Evolutionary conservation across 1,139 yeast species (phyloP), one percentile per base, ranked within the genome.

Genomic region (Hemisphaericaspora lyxosophila): DNA sequence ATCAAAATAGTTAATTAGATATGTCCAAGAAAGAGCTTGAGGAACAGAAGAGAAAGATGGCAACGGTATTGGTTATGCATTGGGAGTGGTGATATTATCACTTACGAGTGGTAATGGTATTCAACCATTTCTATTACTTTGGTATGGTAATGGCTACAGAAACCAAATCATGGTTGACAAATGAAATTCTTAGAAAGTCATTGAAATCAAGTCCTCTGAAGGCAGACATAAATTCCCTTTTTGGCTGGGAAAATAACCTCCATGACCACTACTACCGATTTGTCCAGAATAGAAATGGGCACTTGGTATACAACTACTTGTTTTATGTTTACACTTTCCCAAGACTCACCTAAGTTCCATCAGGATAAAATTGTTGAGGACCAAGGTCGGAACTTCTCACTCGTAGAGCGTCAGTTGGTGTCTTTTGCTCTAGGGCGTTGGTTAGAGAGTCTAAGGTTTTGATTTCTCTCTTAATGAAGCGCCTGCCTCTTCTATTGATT

Each of bases 281-380:
- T 87, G 39, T 78, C 90, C 19, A 76, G 95, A 52, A 74, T 88
- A 26, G 95, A 87, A 54, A 75, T 85, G 53, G 92, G 92, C 4
- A 20, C 11, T 20, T 20, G 23, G 23, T 8, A 20, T 20, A n/a
- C 23, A 20, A 20, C 23, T 11, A 20, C 4, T 20, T 11, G 7
- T 20, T 8, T 20, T 20, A 20, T 20, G 19, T 45, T 46, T 8
- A 43, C 49, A 11, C 50, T 47, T 18, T 50, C 53, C 31, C 64
- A 59, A 4, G 55, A 51, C 26, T 53, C 61, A 40, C 72, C 67
- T 47, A 72, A 75, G 45, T 76, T 74, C 55, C 78, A 73, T 48
- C 63, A 76, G 51, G 74, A 73, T 42, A 75, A 64, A 45, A 40
- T 50, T n/a, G 81, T 76, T 31, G 78, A 74, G 39, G 78, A 75